These are phyloP conservation scores for Xerocomus nothofagi DNA, from an alignment of 1,284 basidiomycete genomes.

Conservation along the genomic window DNA sequence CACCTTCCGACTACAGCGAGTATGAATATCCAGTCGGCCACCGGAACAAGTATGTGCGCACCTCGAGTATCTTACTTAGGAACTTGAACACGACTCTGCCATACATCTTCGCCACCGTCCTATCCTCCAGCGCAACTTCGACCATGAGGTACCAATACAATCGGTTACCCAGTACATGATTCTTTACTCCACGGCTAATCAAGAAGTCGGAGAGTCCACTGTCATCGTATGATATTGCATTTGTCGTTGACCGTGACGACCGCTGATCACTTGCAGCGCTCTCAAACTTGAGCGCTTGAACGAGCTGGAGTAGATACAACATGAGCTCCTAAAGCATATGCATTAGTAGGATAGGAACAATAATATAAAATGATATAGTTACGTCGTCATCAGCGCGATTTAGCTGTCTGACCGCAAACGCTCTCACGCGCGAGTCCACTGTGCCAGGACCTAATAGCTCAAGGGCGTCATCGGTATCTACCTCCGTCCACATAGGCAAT, in stretches of 20 bases:
- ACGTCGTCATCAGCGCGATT: constrained; percentile 94
- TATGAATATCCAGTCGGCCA: constrained; percentile 6
- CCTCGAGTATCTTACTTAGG: constrained; percentile 84
- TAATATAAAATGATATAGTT: constrained; percentile 27
- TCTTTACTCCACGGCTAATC: constrained; percentile 81
- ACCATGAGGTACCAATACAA: constrained; percentile 99
- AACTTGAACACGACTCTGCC: constrained; percentile 87
- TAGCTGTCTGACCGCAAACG: constrained; percentile 92
- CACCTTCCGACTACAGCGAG: constrained; percentile 60
- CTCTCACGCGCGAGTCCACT: constrained; percentile 87
- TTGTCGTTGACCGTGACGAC: constrained; percentile 64
- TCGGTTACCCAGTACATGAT: constrained; percentile 85
- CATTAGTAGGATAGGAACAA: constrained; percentile 1
- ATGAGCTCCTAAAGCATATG: constrained; percentile 73
- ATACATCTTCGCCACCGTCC: constrained; percentile 88
- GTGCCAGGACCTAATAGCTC: constrained; percentile 93
- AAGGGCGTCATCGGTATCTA: constrained; percentile 94
- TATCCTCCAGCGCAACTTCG: constrained; percentile 78
- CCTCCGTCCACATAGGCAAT: constrained; percentile 95
- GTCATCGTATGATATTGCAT: constrained; percentile 76
- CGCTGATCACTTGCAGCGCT: constrained; percentile 71
- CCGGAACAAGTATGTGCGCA: constrained; percentile 34
- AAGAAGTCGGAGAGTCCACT: constrained; percentile 90
- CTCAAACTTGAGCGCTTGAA: constrained; percentile 97
- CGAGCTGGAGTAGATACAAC: constrained; percentile 92